These are phyloP conservation scores for Penicillium roqueforti DNA, from an alignment of 495 filamentous ascomycete species.

Conservation along the genomic window DNA sequence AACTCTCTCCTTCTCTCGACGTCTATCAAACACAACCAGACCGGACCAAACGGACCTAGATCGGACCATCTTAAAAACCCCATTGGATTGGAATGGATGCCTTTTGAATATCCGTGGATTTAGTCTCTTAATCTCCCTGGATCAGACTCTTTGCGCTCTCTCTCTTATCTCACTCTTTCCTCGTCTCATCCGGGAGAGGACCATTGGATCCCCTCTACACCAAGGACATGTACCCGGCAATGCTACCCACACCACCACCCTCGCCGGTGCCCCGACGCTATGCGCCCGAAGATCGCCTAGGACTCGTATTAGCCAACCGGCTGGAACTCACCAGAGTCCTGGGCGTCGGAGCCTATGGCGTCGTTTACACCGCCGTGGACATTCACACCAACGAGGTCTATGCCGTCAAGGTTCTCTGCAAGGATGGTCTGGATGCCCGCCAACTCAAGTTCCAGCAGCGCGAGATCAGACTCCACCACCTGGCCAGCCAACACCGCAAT, in stretches of 20 bases:
- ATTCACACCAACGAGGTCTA: constrained; percentile 76
- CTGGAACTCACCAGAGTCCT: constrained; percentile 81
- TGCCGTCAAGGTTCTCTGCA: constrained; percentile 96
- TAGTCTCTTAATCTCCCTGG: constrained; percentile 8
- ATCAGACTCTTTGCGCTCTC: not conserved
- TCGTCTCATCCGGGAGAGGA: constrained; percentile 1
- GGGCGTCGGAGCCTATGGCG: constrained; percentile 92
- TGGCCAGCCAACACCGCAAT: constrained; percentile 83
- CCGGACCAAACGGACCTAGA: constrained; percentile 6
- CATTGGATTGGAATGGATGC: constrained; percentile 12
- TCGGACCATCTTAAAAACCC: not conserved
- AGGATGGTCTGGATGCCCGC: constrained; percentile 79
- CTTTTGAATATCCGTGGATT: constrained; percentile 11
- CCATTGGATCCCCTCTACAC: constrained; percentile 18
- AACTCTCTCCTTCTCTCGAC: constrained; percentile 6
- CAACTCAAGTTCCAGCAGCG: constrained; percentile 87
- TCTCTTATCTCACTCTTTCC: constrained; percentile 1
- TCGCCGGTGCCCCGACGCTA: constrained; percentile 50
- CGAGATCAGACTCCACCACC: constrained; percentile 88
- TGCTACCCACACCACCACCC: constrained; percentile 60
- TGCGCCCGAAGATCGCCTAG: constrained; percentile 80
- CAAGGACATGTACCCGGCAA: constrained; percentile 42
- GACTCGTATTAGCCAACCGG: constrained; percentile 74
- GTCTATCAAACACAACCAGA: constrained; percentile 8
- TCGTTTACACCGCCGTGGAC: constrained; percentile 92